phyloP scores from a whole-genome alignment of 345 rosid species.

The Gynandropsis gynandra region DNA sequence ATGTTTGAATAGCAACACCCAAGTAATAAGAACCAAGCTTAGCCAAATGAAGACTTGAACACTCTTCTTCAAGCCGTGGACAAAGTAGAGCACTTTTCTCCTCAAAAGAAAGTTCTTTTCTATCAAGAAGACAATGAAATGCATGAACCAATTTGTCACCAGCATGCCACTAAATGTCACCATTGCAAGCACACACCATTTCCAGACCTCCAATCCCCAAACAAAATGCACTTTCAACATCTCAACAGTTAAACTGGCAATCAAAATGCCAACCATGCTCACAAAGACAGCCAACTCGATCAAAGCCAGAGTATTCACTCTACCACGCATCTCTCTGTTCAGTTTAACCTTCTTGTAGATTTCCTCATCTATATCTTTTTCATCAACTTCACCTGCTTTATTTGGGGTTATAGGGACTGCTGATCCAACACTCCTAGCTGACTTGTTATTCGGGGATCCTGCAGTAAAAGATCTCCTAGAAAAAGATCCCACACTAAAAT shows the following conservation, averaged over 20 bases:
- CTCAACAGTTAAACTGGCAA: conserved; percentile 49
- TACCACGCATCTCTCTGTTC: conserved; percentile 33
- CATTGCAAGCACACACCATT: conserved; percentile 78
- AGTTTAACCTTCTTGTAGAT: conserved; percentile 51
- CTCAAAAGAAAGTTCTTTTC: conserved; percentile 63
- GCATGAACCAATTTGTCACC: conserved; percentile 73
- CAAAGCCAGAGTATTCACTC: conserved; percentile 33
- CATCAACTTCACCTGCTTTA: conserved; percentile 31
- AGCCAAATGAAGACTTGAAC: conserved; percentile 83
- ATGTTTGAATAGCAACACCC: conserved; percentile 51
- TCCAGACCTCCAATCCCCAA: conserved; percentile 72
- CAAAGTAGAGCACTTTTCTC: conserved; percentile 82
- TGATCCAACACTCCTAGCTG: conserved; percentile 24
- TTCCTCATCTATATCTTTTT: conserved; percentile 51
- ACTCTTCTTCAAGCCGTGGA: conserved; percentile 79
- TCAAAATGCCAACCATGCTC: conserved; percentile 31
- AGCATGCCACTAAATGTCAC: conserved; percentile 70
- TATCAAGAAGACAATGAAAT: conserved; percentile 66
- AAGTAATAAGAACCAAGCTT: conserved; percentile 55
- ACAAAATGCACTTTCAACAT: conserved; percentile 20
- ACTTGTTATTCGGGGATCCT: conserved; percentile 48
- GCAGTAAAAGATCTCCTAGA: conserved; percentile 26
- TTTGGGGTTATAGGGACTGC: conserved; percentile 28
- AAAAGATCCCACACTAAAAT: conserved; percentile 31
- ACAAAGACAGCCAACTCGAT: conserved; percentile 47